Evolutionary conservation across 495 filamentous ascomycete species (phyloP), one percentile per base, ranked within the genome.

Genomic region (Tuber melanosporum): DNA sequence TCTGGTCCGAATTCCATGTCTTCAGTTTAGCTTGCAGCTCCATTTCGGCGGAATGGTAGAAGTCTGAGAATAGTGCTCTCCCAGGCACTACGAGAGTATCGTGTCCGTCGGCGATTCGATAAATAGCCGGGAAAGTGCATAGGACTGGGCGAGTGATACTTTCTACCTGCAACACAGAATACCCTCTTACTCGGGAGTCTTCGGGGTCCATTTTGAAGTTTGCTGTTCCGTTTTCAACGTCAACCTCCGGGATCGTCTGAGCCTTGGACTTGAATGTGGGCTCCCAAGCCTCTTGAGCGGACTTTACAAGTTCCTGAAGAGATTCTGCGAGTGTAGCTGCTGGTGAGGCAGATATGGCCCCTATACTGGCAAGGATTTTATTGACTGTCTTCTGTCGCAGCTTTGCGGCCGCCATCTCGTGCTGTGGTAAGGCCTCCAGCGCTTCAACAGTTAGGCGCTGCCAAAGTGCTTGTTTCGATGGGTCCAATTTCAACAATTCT

Each of bases 131-230:
- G 57, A 66, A 66, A 7, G 32, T 26, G 14, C 57, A 66, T 66
- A 66, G 57, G 15, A 66, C 57, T 66, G 57, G 57, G 14, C 57
- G 57, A 36, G 57, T 17, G 57, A 66, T 19, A 12, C 12, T 17
- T 36, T 36, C 57, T 3, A 9, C 57, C 57, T 36, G 57, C 26
- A 36, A 19, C 14, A 12, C 57, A 19, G 26, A 66, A 17, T 4
- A 36, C 26, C n/a, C 12, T 26, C 57, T 66, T 32, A 66, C 26
- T 32, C 26, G 57, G 10, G 57, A 66, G 26, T 66, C 57, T 36
- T 66, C 26, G 57, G 57, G 57, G 26, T 66, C 57, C 26, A 66
- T 66, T 66, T 66, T 66, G 57, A 66, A 66, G 32, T 66, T 66
- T n/a, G 57, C 57, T 12, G 26, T 32, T 66, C 57, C 57, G 26